Evolutionary conservation across 148 eudicot species (phyloP).

Genomic region (Vaccinium darrowii): DNA sequence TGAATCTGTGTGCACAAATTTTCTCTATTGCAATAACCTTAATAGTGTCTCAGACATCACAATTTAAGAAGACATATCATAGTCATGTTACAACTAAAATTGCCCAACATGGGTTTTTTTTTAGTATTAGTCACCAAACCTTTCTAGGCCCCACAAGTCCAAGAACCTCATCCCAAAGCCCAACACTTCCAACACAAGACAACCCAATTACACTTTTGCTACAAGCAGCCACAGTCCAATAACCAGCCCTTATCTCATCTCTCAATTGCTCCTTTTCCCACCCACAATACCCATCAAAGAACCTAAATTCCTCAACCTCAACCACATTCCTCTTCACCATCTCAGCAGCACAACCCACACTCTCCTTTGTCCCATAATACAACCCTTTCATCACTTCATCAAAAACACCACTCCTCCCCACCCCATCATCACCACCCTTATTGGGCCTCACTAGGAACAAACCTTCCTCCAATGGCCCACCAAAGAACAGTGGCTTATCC

Average conservation of each 20-base stretch:
- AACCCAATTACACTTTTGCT: constrained; percentile 69
- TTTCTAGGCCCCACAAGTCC: constrained; percentile 67
- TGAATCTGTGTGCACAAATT: not conserved
- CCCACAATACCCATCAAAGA: constrained; percentile 94
- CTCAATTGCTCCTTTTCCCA: constrained; percentile 79
- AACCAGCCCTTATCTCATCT: constrained; percentile 78
- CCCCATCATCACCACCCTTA: constrained; percentile 35
- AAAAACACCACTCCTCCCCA: constrained; percentile 60
- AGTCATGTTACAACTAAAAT: not conserved
- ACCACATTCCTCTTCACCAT: constrained; percentile 85
- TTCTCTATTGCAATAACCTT: not conserved
- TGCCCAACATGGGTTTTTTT: constrained; percentile 3
- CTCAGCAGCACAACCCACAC: constrained; percentile 75
- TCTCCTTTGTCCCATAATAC: constrained; percentile 75
- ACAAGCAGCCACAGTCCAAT: constrained; percentile 87
- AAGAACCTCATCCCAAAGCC: constrained; percentile 84
- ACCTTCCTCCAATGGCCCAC: constrained; percentile 79
- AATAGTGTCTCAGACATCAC: too few relatives aligned
- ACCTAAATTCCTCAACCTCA: constrained; percentile 57
- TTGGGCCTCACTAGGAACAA: constrained; percentile 58
- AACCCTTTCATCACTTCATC: constrained; percentile 82
- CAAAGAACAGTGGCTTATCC: constrained; percentile 66
- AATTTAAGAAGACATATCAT: not conserved
- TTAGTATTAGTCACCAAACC: constrained; percentile 45
- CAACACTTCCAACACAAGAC: constrained; percentile 44